Percentiles rank a stretch among this genome's conserved stretches.
phyloP scores from a whole-genome alignment of 352 stramenopile species.

The Phytophthora europaea region DNA sequence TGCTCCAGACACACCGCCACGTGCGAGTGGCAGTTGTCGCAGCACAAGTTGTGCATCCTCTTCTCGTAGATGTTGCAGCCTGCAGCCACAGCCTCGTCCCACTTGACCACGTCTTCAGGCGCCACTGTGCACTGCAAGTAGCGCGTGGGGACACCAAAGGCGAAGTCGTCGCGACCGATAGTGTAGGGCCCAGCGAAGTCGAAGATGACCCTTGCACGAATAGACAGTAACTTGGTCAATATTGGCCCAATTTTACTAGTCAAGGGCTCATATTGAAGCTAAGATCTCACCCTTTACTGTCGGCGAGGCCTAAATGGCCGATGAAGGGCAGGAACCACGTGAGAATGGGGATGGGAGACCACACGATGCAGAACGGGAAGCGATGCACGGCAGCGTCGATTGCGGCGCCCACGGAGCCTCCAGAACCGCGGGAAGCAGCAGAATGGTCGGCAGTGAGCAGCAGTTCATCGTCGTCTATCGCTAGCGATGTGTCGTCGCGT shows the following conservation, averaged over 20 bases:
- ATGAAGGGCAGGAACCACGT: constrained; percentile 97
- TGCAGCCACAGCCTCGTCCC: constrained; percentile 91
- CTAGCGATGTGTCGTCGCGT: background rate
- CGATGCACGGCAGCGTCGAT: constrained; percentile 55
- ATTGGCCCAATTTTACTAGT: background rate
- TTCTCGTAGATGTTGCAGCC: constrained; percentile 94
- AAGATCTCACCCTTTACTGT: constrained; percentile 75
- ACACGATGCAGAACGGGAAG: constrained; percentile 95
- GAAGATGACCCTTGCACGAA: constrained; percentile 88
- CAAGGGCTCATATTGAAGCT: background rate
- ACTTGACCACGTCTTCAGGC: constrained; percentile 66
- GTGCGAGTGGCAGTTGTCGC: constrained; percentile 98
- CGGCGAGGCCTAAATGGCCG: constrained; percentile 95
- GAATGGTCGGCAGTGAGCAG: constrained; percentile 23
- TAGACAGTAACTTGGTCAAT: constrained; percentile 17
- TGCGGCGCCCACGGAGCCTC: constrained; percentile 1
- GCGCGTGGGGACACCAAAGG: constrained; percentile 89
- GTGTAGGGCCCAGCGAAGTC: constrained; percentile 97
- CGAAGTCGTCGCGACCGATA: constrained; percentile 90
- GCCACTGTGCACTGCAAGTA: constrained; percentile 88
- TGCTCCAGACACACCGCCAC: constrained; percentile 88
- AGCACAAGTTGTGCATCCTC: constrained; percentile 97
- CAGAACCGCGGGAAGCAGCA: constrained; percentile 4
- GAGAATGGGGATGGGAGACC: constrained; percentile 91
- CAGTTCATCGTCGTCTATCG: constrained; percentile 22